Base-by-base conservation (phyloP, 176 grass and related monocot genomes). In the Metroxylon sagu region DNA sequence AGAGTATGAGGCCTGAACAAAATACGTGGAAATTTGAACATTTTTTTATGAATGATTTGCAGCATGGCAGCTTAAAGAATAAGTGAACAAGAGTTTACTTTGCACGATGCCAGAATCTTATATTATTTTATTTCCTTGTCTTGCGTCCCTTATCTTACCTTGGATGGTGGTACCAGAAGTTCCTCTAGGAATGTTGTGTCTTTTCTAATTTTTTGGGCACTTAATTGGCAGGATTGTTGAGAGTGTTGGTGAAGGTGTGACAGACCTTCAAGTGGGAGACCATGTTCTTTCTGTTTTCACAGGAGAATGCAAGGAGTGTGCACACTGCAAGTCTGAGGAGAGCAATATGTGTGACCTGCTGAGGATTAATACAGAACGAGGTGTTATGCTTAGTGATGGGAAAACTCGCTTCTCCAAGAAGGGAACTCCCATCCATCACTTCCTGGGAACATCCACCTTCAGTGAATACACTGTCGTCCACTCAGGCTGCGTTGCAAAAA, bases 321-420 rank as follows among this genome's bases (percentile, higher is more conserved):
- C 49, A 14, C 64, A 66, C 50, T 66, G 64, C 50, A 66, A 66
- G 50, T 66, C 64, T n/a, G 25, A 66, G 50, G 64, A 66, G 50
- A 66, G 64, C 64, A 66, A 66, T 49, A 66, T 66, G 50, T 66
- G 64, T n/a, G 49, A 66, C 49, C 16, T 66, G 14, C 64, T 66
- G 3, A 66, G 64, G 50, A 53, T 66, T 12, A 66, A 66, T 7
- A 66, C 64, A 14, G 50, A 54, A 7, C 48, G 64, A 4, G 49
- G 64, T 14, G 64, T 53, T 2, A 66, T 66, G 64, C 19, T 66
- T 10, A 52, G 64, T 23, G 64, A 66, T 26, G 64, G 64, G 1
- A 28, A 31, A n/a, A 4, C 64, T 0, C 64, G 64, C 5, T 66
- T 66, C 64, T 53, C 10, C 17, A 66, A 53, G 21, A n/a, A 53